phyloP scores from a whole-genome alignment of 1,284 basidiomycete genomes.

The Cutaneotrichosporon arboriforme region DNA sequence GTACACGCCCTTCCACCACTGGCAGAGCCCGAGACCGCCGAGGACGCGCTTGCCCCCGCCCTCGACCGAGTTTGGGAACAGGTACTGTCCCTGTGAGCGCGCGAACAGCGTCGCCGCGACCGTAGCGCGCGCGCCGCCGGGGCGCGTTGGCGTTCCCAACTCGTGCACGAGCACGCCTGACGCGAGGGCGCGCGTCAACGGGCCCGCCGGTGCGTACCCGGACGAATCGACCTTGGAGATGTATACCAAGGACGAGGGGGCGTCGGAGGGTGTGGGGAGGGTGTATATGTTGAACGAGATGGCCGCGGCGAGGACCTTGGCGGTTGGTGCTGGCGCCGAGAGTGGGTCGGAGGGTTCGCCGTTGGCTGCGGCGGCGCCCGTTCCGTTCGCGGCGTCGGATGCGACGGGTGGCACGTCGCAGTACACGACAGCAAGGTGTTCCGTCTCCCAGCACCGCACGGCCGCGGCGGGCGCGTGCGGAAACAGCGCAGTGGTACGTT shows the following conservation, averaged over 20 bases:
- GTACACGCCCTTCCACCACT: slow-evolving; percentile 83
- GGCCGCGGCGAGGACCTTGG: slow-evolving; percentile 58
- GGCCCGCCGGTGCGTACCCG: slow-evolving; percentile 58
- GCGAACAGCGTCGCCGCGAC: slow-evolving; percentile 88
- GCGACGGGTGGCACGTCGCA: slow-evolving; percentile 48
- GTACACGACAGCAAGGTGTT: slow-evolving; percentile 61
- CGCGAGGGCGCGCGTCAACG: slow-evolving; percentile 62
- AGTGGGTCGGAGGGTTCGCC: not conserved
- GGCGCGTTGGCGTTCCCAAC: slow-evolving; percentile 60
- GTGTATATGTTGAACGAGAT: slow-evolving; percentile 79
- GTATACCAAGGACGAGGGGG: slow-evolving; percentile 66
- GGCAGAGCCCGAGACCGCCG: slow-evolving; percentile 72
- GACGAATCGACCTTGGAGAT: slow-evolving; percentile 92
- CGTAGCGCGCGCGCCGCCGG: slow-evolving; percentile 46
- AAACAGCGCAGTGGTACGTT: slow-evolving; percentile 61
- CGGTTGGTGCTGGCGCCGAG: slow-evolving; percentile 1
- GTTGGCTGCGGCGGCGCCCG: not conserved
- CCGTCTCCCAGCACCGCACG: slow-evolving; percentile 52
- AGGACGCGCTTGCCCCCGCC: slow-evolving; percentile 65
- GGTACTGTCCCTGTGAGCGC: slow-evolving; percentile 80
- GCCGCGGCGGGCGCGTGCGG: slow-evolving; percentile 58
- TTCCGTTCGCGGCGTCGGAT: not conserved
- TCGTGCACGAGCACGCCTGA: slow-evolving; percentile 64
- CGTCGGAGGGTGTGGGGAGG: slow-evolving; percentile 37
- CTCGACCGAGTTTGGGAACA: slow-evolving; percentile 86